phyloP scores from a whole-genome alignment of 2,329 filamentous ascomycete species.

The Venturiaceae sp. region DNA sequence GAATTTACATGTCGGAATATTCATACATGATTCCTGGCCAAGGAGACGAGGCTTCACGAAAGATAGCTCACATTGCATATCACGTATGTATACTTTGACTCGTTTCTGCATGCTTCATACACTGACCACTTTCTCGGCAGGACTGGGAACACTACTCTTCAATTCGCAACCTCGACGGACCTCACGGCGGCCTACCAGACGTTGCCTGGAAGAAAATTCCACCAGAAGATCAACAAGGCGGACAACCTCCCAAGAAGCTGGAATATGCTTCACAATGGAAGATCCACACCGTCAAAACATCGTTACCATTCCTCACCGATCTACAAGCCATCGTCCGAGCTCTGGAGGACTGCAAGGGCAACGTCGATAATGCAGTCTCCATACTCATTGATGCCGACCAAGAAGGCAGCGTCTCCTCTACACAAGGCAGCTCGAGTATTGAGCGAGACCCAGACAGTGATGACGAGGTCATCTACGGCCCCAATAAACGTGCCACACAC shows the following conservation, averaged over 20 bases:
- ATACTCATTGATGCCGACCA: constrained; percentile 41
- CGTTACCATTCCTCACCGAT: constrained; percentile 40
- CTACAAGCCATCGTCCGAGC: constrained; percentile 41
- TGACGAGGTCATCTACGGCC: constrained; percentile 30
- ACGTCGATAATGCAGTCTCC: constrained; percentile 43
- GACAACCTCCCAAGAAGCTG: constrained; percentile 18
- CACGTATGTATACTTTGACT: constrained; percentile 40
- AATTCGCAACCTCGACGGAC: constrained; percentile 49
- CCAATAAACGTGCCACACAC: constrained; percentile 43
- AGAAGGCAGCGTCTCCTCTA: constrained; percentile 29
- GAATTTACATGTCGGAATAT: constrained; percentile 48
- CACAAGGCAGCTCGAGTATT: constrained; percentile 37
- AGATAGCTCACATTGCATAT: constrained; percentile 46
- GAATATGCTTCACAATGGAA: background rate
- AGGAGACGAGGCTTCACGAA: constrained; percentile 17
- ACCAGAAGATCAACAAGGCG: constrained; percentile 30
- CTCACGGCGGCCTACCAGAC: constrained; percentile 45
- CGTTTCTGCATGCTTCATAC: background rate
- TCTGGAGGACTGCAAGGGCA: constrained; percentile 43
- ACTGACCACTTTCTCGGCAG: constrained; percentile 23
- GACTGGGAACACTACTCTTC: constrained; percentile 59
- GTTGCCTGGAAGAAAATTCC: constrained; percentile 29
- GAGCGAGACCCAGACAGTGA: constrained; percentile 42
- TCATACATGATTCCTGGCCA: constrained; percentile 38
- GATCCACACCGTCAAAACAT: constrained; percentile 1